Evolutionary conservation across 2,329 filamentous ascomycete species (phyloP), one percentile per base, ranked within the genome.

Genomic region (Parastagonospora avenae): DNA sequence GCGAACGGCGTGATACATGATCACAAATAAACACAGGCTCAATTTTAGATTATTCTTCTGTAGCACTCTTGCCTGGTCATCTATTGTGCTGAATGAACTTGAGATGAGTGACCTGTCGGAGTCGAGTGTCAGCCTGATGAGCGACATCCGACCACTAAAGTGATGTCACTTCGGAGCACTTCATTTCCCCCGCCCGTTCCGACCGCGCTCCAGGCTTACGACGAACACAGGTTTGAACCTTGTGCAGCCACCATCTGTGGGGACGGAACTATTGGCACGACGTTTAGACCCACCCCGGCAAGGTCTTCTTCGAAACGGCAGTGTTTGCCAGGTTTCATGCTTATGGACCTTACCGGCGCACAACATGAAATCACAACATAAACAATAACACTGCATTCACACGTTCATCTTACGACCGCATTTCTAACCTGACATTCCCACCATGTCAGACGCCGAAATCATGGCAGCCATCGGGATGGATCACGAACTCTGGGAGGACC

Each of bases 391-490:
- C 7, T n/a, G 16, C 30, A 7, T 15, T 35, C 36, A 12, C 10
- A 28, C 31, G 29, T 24, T 15, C 32, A 9, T 24, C 36, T 24
- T 24, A 28, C 16, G 35, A 8, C 16, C 28, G 10, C 28, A 8
- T 35, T 27, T 14, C 14, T 30, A 11, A 35, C 30, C 8, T 16
- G 12, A 14, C 37, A 5, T 24, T 19, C 29, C 11, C 44, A 46
- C 15, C 19, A 48, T 48, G 46, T 42, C 46, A 9, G 46, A 48
- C 14, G 31, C 27, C 11, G 46, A 41, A 39, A 55, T 32, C n/a
- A 46, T 58, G 51, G 46, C 56, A 35, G 59, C 55, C 9, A 56
- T 59, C 8, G 55, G 51, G 3, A 31, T 29, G 15, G 49, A 52
- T 15, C 40, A 57, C 33, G 44, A 43, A 8, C 52, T 52, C 28